A percentile compares a stretch with the other conserved stretches of the same genome.
Conservation (phyloP, 257 asterid genomes). For the Gardenia jasminoides region DNA sequence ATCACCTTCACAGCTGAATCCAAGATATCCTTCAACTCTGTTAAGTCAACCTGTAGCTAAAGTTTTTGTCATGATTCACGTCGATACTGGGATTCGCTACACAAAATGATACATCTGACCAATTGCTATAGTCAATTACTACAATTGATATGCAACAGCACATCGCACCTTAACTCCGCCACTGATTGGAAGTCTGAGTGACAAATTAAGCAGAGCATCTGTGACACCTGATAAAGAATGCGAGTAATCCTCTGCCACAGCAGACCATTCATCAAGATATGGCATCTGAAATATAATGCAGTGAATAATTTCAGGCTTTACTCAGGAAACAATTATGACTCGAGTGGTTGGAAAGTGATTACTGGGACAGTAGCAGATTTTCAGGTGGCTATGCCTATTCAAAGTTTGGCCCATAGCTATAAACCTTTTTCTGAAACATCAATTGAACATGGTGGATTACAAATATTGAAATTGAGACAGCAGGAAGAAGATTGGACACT, state of each 20-base stretch:
- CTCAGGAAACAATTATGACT: background rate
- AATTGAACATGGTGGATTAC: background rate
- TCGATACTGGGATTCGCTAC: background rate
- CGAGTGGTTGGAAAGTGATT: background rate
- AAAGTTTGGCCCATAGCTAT: background rate
- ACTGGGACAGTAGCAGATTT: background rate
- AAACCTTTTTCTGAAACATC: background rate
- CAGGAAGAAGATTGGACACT: no score
- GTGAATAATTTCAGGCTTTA: background rate
- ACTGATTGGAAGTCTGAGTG: slow-evolving; percentile 61
- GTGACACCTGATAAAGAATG: slow-evolving; percentile 46
- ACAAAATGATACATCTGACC: background rate
- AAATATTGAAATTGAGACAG: background rate
- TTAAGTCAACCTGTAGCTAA: slow-evolving; percentile 35
- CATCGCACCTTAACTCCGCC: slow-evolving; percentile 53
- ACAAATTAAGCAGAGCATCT: slow-evolving; percentile 56
- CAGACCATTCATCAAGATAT: slow-evolving; percentile 70
- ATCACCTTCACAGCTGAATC: slow-evolving; percentile 48
- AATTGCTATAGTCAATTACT: background rate
- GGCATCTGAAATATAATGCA: slow-evolving; percentile 45
- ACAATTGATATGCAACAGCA: background rate
- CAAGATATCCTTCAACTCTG: slow-evolving; percentile 48
- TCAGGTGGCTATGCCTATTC: background rate
- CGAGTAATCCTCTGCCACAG: slow-evolving; percentile 56
- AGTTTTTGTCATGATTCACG: slow-evolving; percentile 7